phyloP scores from a whole-genome alignment of 2,329 filamentous ascomycete species.

The Cytospora schulzeri region DNA sequence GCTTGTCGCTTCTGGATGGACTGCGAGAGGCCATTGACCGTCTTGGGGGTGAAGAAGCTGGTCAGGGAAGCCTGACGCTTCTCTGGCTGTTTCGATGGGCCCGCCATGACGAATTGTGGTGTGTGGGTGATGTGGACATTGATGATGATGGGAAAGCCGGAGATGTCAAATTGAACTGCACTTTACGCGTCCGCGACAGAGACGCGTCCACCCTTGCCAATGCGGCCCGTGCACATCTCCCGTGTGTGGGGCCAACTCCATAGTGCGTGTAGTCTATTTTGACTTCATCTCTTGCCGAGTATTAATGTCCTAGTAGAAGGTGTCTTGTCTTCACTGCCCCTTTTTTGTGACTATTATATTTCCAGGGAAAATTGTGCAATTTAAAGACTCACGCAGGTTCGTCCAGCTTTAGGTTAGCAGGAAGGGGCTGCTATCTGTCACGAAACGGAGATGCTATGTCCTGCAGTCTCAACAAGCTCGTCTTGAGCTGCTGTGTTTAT shows the following conservation, averaged over 20 bases:
- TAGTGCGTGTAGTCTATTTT: background rate
- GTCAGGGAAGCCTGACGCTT: conserved; percentile 84
- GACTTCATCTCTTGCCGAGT: background rate
- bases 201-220: conserved; percentile 11
- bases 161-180: background rate
- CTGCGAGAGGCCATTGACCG: conserved; percentile 47
- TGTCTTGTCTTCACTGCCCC: background rate
- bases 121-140: background rate
- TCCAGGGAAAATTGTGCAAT: no score
- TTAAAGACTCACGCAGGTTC: no score
- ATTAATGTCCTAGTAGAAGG: background rate
- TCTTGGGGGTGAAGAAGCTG: conserved; percentile 76
- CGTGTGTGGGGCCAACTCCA: background rate
- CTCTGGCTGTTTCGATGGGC: conserved; percentile 43
- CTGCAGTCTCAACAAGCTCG: no score
- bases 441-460: no score
- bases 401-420: no score
- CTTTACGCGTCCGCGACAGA: conserved; percentile 16
- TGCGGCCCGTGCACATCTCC: background rate
- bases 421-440: no score
- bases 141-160: background rate
- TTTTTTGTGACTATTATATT: no score
- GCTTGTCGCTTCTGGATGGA: conserved; percentile 24
- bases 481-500: no score
- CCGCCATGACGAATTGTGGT: conserved; percentile 37